Evolutionary conservation across 306 rosid genomes (phyloP).

Genomic region (Vicia sativa): DNA sequence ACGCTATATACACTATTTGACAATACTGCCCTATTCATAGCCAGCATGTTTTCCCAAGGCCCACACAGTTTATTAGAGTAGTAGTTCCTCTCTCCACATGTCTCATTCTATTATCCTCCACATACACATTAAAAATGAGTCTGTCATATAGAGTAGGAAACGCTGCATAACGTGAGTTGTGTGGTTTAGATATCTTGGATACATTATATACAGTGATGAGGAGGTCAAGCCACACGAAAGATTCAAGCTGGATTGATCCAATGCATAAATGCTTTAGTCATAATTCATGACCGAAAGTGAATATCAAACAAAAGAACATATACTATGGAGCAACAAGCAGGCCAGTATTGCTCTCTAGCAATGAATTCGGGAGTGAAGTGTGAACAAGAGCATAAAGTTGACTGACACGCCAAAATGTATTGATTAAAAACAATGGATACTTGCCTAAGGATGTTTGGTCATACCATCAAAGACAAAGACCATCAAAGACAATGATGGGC

Average conservation of each 20-base stretch:
- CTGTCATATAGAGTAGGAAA: not conserved
- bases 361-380: not conserved
- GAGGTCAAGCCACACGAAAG: not conserved
- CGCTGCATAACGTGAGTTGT: not conserved
- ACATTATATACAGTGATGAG: not conserved
- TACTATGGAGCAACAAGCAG: not conserved
- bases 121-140: no score
- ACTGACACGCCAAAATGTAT: not conserved
- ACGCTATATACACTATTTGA: no score
- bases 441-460: not conserved
- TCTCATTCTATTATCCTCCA: no score
- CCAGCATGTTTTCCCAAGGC: constrained; percentile 9
- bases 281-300: constrained; percentile 3
- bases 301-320: not conserved
- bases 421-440: not conserved
- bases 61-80: not conserved
- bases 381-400: constrained; percentile 2
- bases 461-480: not conserved
- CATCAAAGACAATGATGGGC: no score
- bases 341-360: not conserved
- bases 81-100: not conserved
- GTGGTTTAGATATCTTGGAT: not conserved
- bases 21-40: constrained; percentile 1
- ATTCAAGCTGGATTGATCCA: constrained; percentile 1
- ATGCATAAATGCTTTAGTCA: not conserved